Evolutionary conservation across 139 green algal species (phyloP).

Genomic region (Tetratostichococcus sp.): DNA sequence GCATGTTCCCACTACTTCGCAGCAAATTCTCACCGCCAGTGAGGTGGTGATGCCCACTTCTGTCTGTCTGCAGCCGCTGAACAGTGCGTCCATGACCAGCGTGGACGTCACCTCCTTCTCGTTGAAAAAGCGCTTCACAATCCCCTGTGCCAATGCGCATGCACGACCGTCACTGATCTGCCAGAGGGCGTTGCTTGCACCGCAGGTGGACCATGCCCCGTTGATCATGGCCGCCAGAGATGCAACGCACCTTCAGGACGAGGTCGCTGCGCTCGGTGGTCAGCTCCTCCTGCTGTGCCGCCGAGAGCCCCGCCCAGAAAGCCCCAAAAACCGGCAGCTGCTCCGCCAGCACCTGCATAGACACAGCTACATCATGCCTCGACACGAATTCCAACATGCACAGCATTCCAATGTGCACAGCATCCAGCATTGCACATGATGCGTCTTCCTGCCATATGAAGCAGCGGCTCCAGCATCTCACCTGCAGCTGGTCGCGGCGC

Average conservation of each 20-base stretch:
- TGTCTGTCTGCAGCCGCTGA: constrained; percentile 73
- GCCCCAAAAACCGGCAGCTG: constrained; percentile 53
- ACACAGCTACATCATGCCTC: not conserved
- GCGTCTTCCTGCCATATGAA: too few relatives aligned
- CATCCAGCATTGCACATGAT: too few relatives aligned
- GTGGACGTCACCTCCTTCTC: constrained; percentile 98
- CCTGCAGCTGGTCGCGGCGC: constrained; percentile 61
- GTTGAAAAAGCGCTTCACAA: constrained; percentile 98
- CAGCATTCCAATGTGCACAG: too few relatives aligned
- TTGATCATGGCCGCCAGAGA: too few relatives aligned
- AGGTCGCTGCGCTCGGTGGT: constrained; percentile 51
- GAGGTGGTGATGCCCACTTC: too few relatives aligned
- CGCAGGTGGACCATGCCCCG: too few relatives aligned
- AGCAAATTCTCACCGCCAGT: too few relatives aligned
- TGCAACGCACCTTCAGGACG: constrained; percentile 80
- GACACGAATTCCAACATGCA: too few relatives aligned
- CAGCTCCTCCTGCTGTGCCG: constrained; percentile 47
- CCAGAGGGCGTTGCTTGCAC: too few relatives aligned
- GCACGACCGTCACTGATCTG: too few relatives aligned
- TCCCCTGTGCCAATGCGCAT: constrained; percentile 40
- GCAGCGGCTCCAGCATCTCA: too few relatives aligned
- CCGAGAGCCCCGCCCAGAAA: constrained; percentile 60
- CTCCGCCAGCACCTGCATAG: constrained; percentile 35
- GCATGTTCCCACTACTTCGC: too few relatives aligned
- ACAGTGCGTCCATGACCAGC: constrained; percentile 96